Evolutionary conservation across 805 yeast species (phyloP), one percentile per base, ranked within the genome.

Genomic region (Phaffomyces opuntiae): DNA sequence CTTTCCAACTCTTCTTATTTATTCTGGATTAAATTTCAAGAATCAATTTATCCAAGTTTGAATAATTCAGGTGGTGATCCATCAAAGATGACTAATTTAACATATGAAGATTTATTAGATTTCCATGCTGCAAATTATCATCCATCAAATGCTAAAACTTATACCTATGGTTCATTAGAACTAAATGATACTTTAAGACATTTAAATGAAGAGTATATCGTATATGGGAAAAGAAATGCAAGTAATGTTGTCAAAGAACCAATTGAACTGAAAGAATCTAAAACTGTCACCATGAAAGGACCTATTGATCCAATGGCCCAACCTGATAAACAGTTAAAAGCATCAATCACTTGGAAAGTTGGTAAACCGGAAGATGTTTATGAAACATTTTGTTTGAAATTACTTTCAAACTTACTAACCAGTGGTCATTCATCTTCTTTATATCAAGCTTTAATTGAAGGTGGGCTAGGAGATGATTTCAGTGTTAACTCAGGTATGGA

Each of bases 11-110:
- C 96, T 0, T 78, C 90, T 3, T 93, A 93, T 63, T 76, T 82
- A 51, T 89, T 75, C 61, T 91, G 90, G 78, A 87, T 83, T 57
- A 78, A 81, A 51, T 91, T 82, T 69, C 88, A 86, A 59, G 86
- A 87, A 64, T 68, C 86, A 8, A 75, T 93, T 12, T 93, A 88
- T 57, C 93, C 96, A 2, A 77, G 90, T 9, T 69, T 93, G 56
- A 76, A 88, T 59, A 88, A 88, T 65, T 83, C 96, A 2, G 99
- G 97, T 31, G 99, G 99, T 47, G 96, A 91, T 60, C 99, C 99
- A 0, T 64, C 74, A 19, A 69, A 73, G 44, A 93, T 93, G 47
- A 86, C 96, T 0, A 74, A 80, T 50, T 68, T 91, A 49, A 68
- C 74, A 8, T 85, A 91, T 60, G 80, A 81, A 52, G 95, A 87